phyloP scores from a whole-genome alignment of 2,329 filamentous ascomycete genomes.

The Hysterium pulicare region DNA sequence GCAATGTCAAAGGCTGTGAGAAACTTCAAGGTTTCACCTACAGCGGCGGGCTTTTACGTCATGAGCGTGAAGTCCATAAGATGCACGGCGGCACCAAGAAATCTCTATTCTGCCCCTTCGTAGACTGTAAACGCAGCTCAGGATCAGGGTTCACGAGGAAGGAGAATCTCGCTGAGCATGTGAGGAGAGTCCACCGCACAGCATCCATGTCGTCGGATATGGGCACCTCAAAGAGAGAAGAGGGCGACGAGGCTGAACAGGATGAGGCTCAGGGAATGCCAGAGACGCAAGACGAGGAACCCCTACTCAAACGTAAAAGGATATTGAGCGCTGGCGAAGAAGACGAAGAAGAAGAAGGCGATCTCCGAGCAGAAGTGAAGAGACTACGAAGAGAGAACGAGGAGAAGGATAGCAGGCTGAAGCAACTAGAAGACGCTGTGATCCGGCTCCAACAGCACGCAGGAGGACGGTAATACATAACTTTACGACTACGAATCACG shows the following conservation, averaged over 20 bases:
- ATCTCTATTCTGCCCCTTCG: conserved; percentile 78
- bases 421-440: conserved; percentile 34
- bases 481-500: background rate
- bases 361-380: conserved; percentile 40
- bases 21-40: conserved; percentile 95
- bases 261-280: conserved; percentile 22
- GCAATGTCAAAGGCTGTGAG: conserved; percentile 75
- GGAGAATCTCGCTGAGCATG: conserved; percentile 91
- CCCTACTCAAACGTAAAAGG: conserved; percentile 29
- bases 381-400: conserved; percentile 40
- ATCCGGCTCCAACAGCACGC: conserved; percentile 29
- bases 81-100: conserved; percentile 88
- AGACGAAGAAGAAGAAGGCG: conserved; percentile 21
- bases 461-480: background rate
- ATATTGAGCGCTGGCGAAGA: conserved; percentile 23
- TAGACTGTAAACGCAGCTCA: conserved; percentile 82
- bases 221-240: conserved; percentile 13
- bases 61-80: conserved; percentile 90
- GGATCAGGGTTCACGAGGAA: conserved; percentile 89
- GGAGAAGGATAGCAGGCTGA: conserved; percentile 38
- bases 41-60: conserved; percentile 80
- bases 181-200: conserved; percentile 74
- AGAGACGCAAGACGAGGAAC: conserved; percentile 23
- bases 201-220: conserved; percentile 36
- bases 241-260: conserved; percentile 19